A percentile compares a stretch with the other conserved stretches of the same genome.
Evolutionary conservation across 2,329 filamentous ascomycete genomes (phyloP).

Genomic region (Penicillium olsonii): DNA sequence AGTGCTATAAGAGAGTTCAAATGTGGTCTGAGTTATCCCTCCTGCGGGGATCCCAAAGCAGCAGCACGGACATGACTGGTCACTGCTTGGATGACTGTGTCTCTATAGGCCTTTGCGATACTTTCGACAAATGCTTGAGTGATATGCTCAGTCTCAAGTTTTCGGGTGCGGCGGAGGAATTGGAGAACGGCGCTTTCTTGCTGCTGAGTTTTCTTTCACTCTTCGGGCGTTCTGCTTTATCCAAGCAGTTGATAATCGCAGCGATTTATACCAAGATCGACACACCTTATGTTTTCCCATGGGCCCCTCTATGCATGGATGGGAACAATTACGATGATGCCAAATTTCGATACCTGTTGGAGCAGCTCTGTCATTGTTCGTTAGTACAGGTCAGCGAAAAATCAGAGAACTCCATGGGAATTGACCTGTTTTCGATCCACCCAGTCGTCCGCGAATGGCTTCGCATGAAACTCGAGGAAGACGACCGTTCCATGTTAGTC

Average conservation of each 20-base stretch:
- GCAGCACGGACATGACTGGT: no score
- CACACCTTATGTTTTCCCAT: neutral
- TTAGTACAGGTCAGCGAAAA: neutral
- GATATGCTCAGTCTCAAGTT: neutral
- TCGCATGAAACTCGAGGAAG: neutral
- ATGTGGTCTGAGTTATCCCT: no score
- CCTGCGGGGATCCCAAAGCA: no score
- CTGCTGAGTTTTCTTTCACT: neutral
- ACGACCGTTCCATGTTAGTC: neutral
- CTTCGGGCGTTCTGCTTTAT: neutral
- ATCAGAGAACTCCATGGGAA: no score
- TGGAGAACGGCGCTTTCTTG: neutral
- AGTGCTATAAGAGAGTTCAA: neutral
- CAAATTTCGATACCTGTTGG: neutral
- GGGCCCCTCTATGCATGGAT: neutral
- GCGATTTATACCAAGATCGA: neutral
- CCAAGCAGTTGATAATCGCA: neutral
- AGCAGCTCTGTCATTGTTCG: neutral
- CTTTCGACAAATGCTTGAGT: neutral
- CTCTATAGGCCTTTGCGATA: no score
- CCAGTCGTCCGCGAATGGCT: neutral
- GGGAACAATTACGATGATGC: neutral
- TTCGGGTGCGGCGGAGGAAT: neutral
- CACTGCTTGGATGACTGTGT: no score
- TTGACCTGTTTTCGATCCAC: neutral